phyloP scores from a whole-genome alignment of 257 asterid genomes.

The Nicotiana benthamiana region DNA sequence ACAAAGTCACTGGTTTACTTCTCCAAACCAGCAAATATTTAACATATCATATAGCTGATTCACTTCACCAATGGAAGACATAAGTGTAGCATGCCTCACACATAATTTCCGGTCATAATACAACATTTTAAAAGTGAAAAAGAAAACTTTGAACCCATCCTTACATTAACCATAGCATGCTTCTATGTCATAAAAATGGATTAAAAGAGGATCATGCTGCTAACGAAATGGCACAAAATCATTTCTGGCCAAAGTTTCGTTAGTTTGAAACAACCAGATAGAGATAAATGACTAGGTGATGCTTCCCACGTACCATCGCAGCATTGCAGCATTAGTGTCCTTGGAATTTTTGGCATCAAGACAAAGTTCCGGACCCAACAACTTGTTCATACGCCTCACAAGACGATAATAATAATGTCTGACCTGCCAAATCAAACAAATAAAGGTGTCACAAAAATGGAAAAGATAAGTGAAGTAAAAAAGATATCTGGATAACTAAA shows the following conservation, averaged over 20 bases:
- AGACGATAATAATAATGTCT: conserved; percentile 96
- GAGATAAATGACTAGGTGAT: not conserved
- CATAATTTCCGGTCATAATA: not conserved
- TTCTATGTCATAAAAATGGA: not conserved
- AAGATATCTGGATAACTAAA: not conserved
- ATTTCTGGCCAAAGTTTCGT: not conserved
- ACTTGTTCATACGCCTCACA: conserved; percentile 97
- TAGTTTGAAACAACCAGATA: not conserved
- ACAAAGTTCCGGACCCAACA: conserved; percentile 86
- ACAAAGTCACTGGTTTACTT: not conserved
- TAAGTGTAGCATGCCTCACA: not conserved
- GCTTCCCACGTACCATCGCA: conserved; percentile 61
- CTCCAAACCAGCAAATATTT: not conserved
- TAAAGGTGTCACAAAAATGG: not conserved
- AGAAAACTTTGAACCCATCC: not conserved
- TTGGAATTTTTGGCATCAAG: conserved; percentile 95
- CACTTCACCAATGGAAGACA: not conserved
- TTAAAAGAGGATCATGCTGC: not conserved
- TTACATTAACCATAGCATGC: not conserved
- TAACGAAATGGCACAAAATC: not conserved
- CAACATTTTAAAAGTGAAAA: not conserved
- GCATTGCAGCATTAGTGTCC: conserved; percentile 97
- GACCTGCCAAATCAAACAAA: conserved; percentile 44
- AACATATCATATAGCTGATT: not conserved
- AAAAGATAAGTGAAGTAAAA: conserved; percentile 11